Base-by-base conservation (phyloP, 78 protist species). In the Isochrysis galbana region DNA sequence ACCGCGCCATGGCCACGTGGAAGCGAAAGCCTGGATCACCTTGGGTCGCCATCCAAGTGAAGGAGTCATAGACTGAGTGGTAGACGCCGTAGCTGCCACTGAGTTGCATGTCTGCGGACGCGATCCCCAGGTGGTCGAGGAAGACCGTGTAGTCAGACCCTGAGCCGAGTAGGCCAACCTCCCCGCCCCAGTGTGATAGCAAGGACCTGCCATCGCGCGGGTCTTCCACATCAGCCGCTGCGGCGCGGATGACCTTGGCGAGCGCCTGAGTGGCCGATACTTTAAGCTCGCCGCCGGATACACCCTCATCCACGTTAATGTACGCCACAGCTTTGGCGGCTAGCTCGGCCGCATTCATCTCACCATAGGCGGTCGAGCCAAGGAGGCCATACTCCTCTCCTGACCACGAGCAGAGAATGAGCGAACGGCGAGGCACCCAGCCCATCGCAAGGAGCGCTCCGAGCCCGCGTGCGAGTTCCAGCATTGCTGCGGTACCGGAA, bases 331-430 rank as follows among this genome's bases (percentile, higher is more conserved):
- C n/a, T n/a, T n/a, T n/a, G n/a, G n/a, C n/a, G n/a, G n/a, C n/a
- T n/a, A n/a, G n/a, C n/a, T n/a, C n/a, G n/a, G n/a, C 61, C 61
- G 61, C 61, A 14, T 51, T 7, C 61, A 19, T 51, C 87, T 83
- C 93, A 10, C 70, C 86, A 22, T 21, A 91, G 4, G 55, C 80
- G 54, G 92, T 67, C 69, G 90, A 69, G 36, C 96, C 96, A 39
- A 94, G 51, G 29, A 94, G 91, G 36, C 94, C 96, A 46, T 89
- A 84, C 92, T 93, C 95, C 26, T 93, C 95, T 17, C 92, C 95
- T n/a, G 54, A 89, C 95, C 95, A 93, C 29, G 80, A 70, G 80
- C 29, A 70, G 29, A 70, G 36, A 17, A 70, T 14, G 80, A 70
- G 14, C 36, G 80, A 70, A 5, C 80, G 29, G 42, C 80, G 29